Evolutionary conservation across 2,329 filamentous ascomycete genomes (phyloP).

Genomic region (Byssoonygena ceratinophila): DNA sequence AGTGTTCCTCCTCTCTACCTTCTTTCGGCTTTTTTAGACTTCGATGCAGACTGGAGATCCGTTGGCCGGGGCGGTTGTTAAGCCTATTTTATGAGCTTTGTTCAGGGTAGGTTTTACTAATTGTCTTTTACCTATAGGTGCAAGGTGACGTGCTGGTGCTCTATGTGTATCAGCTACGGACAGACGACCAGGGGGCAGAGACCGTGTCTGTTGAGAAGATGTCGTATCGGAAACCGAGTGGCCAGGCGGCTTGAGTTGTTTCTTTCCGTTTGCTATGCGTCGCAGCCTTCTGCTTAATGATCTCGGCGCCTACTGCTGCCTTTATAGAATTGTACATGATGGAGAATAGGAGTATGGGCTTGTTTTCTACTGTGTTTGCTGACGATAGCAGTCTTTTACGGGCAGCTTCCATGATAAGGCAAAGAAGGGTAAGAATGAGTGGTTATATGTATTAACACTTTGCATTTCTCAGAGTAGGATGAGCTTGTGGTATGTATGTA

Average conservation of each 20-base stretch:
- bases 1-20: slow-evolving; percentile 30
- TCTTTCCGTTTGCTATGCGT: neutral
- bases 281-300: neutral
- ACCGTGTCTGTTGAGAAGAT: slow-evolving; percentile 78
- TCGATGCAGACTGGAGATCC: too few species aligned
- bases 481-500: too few species aligned
- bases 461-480: too few species aligned
- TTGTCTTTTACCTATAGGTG: slow-evolving; percentile 47
- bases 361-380: neutral
- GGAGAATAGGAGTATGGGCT: slow-evolving; percentile 10
- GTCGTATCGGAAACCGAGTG: slow-evolving; percentile 67
- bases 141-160: slow-evolving; percentile 93
- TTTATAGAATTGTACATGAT: slow-evolving; percentile 23
- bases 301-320: neutral
- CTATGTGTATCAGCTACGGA: slow-evolving; percentile 82
- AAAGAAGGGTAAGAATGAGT: too few species aligned
- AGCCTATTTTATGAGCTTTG: neutral
- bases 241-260: slow-evolving; percentile 35
- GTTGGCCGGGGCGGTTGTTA: neutral
- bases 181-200: slow-evolving; percentile 64
- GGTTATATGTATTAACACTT: too few species aligned
- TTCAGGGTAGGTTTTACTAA: neutral
- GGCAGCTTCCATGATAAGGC: too few species aligned
- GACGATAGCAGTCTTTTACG: too few species aligned
- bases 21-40: neutral